Evolutionary conservation across 768 basidiomycete species (phyloP).

Genomic region (Boletus subcaerulescens): DNA sequence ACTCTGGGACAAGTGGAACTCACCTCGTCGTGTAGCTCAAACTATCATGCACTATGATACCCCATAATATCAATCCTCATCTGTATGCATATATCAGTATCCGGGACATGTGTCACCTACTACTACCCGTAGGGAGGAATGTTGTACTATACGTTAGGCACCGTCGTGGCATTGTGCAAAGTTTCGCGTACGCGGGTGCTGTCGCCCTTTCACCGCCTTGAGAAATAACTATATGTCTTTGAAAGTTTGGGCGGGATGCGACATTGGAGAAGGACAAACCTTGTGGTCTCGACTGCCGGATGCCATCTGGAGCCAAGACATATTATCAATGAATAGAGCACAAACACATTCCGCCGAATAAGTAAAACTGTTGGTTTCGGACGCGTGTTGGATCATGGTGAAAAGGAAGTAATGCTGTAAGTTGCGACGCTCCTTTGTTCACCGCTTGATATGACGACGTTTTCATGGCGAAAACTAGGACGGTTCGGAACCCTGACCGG

Average conservation of each 20-base stretch:
- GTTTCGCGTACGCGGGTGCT: not conserved
- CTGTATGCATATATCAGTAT: conserved; percentile 29
- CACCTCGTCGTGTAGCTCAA: conserved; percentile 17
- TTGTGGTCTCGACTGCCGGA: no score
- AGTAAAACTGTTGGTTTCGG: no score
- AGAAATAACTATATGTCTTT: conserved; percentile 2
- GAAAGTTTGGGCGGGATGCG: not conserved
- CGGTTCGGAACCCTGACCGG: no score
- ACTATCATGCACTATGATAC: conserved; percentile 28
- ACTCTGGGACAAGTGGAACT: conserved; percentile 1
- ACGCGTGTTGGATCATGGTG: no score
- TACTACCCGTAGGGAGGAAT: conserved; percentile 13
- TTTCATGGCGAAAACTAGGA: no score
- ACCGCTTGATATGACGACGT: no score
- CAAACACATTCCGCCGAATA: no score
- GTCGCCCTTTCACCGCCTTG: not conserved
- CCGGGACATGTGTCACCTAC: conserved; percentile 9
- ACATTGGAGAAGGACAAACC: no score
- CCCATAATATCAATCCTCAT: conserved; percentile 27
- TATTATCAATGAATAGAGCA: no score
- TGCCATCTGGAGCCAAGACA: no score
- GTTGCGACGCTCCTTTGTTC: no score
- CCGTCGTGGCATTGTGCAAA: not conserved
- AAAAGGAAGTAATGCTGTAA: no score
- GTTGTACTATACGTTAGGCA: conserved; percentile 13